Base-by-base conservation (phyloP, 1,139 yeast species). In the Yamadazyma taylorii region DNA sequence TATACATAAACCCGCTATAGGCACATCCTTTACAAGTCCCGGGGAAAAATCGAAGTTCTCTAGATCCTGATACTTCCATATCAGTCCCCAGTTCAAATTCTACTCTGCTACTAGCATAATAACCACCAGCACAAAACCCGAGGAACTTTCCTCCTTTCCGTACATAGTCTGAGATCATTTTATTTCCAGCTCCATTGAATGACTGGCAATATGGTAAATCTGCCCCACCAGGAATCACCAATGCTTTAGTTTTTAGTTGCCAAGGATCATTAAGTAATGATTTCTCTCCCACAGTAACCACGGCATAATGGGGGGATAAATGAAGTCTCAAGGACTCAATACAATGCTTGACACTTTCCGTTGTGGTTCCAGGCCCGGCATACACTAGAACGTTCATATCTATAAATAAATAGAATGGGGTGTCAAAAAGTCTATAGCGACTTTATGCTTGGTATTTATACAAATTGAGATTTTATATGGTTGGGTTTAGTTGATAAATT, bases 61-160 rank as follows among this genome's bases (percentile, higher is more conserved):
- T 69, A 0, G 83, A 59, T 0, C 98, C 98, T 32, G 82, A 71
- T 3, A 92, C 96, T 53, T 90, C 97, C 73, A 86, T 62, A 0
- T 76, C 72, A 45, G 81, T 70, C 1, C 92, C 94, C 17, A 75
- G 80, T 51, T 88, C 96, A 58, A 92, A 94, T 55, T 92, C 97
- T 47, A 86, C 81, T 34, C 82, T 60, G 0, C 72, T 59, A n/a
- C 89, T 73, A 1, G 82, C 92, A 55, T 77, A 92, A 60, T 94
- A 92, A 0, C 86, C 97, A 24, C 99, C 99, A n/a, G 98, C 95
- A 61, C 98, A 92, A 46, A 92, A 77, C 0, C 98, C 98, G 24
- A 92, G 58, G 53, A 69, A 88, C 38, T 70, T 66, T 1, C 98
- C 99, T 15, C 98, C 98, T 37, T 69, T 67, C 24, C 78, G 68